These are phyloP conservation scores for Ustilago crameri DNA, from an alignment of 1,284 basidiomycete species.

Conservation along the genomic window DNA sequence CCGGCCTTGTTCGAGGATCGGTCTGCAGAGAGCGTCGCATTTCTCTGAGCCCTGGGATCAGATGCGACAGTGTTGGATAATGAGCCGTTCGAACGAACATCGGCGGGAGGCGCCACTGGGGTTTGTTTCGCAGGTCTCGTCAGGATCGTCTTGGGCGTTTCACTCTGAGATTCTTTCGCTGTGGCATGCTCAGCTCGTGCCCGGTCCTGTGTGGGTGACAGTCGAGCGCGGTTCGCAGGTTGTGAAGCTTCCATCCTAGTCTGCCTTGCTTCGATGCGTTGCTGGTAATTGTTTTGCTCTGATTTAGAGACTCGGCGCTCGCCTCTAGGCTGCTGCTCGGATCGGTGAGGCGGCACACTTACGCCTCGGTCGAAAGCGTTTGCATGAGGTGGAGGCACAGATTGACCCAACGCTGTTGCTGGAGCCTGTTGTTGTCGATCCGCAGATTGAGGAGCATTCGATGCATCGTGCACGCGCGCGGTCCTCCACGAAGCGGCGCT, in stretches of 20 bases:
- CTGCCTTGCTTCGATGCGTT: slow-evolving; percentile 10
- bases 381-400: neutral
- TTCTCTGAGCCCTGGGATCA: slow-evolving; percentile 10
- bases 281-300: slow-evolving; percentile 10
- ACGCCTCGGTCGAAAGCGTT: slow-evolving; percentile 6
- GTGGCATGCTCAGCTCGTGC: slow-evolving; percentile 1
- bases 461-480: slow-evolving; percentile 8
- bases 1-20: slow-evolving; percentile 5
- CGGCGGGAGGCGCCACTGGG: slow-evolving; percentile 6
- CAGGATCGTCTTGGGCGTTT: slow-evolving; percentile 34
- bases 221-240: neutral
- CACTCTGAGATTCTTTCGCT: neutral
- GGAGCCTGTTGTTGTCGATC: slow-evolving; percentile 12
- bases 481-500: slow-evolving; percentile 41
- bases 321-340: slow-evolving; percentile 1
- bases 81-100: slow-evolving; percentile 1
- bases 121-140: slow-evolving; percentile 19
- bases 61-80: neutral
- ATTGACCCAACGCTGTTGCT: slow-evolving; percentile 4
- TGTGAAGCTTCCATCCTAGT: slow-evolving; percentile 2
- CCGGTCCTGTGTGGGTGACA: neutral
- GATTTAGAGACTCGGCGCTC: slow-evolving; percentile 13
- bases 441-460: neutral
- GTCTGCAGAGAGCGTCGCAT: slow-evolving; percentile 3
- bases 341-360: slow-evolving; percentile 11